Base-by-base conservation (phyloP, 2,329 filamentous ascomycete species). In the Sclerotinia borealis region DNA sequence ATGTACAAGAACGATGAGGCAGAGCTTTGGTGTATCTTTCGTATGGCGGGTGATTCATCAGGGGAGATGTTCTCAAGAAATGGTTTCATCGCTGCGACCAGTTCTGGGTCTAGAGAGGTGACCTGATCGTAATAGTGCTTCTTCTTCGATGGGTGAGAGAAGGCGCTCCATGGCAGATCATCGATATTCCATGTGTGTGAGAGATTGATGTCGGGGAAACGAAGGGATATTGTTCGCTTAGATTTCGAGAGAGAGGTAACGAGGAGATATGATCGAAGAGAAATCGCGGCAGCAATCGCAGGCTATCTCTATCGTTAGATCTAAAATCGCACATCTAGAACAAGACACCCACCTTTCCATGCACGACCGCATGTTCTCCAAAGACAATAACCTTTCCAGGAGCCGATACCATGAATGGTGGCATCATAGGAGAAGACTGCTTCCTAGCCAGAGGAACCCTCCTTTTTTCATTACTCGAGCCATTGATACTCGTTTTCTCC, bases 311-410 rank as follows among this genome's bases (percentile, higher is more conserved):
- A 48, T 19, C 34, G 22, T 56, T 39, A 56, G 41, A 48, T n/a
- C 19, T 15, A 22, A 43, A 22, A 29, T 25, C 22, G 51, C 39
- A 47, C 4, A 22, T 22, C 22, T 48, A 15, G 25, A 27, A 49
- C 31, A 47, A 56, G 31, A 25, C 37, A 70, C 78, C 63, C 79
- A 91, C 90, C 85, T 97, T 98, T 74, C 93, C 93, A 74, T 99
- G 87, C 25, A 99, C 95, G n/a, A 98, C 95, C 2, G 95, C 90
- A 79, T 99, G 95, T 77, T 99, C 95, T 69, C 95, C 95, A 78
- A 93, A 98, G 60, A 98, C 91, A 75, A 99, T 99, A 74, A 97
- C 95, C 76, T 99, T 99, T 68, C 93, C 96, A 0, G 95, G 95
- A 2, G 96, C 93, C 19, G 95, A 98, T 63, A 98, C 93, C 91